Evolutionary conservation across 805 yeast species (phyloP).

Genomic region (Barnettozyma salicaria): DNA sequence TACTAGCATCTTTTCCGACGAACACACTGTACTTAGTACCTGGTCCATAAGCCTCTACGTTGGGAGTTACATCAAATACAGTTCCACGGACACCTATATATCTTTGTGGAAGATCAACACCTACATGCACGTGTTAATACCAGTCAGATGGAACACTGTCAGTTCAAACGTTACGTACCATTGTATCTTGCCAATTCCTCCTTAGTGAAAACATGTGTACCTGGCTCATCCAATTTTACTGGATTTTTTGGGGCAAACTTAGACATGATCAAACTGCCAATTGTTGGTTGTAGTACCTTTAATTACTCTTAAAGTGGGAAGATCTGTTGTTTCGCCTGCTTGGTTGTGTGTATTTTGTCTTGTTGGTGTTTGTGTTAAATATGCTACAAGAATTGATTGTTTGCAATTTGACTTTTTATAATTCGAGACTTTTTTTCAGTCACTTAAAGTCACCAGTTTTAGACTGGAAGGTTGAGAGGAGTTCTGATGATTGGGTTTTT

Average conservation of each 20-base stretch:
- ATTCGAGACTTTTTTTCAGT: background rate
- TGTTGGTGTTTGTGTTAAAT: background rate
- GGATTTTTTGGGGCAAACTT: constrained; percentile 51
- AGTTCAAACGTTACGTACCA: constrained; percentile 29
- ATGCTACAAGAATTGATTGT: background rate
- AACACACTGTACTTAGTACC: constrained; percentile 67
- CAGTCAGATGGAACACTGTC: background rate
- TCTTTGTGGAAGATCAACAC: constrained; percentile 41
- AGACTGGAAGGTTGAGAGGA: background rate
- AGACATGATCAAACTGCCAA: constrained; percentile 3
- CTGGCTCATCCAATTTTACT: constrained; percentile 47
- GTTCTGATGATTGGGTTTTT: constrained; percentile 34
- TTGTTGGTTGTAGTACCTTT: background rate
- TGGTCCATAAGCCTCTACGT: constrained; percentile 65
- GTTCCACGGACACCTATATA: constrained; percentile 74
- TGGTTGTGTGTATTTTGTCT: background rate
- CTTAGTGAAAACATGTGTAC: constrained; percentile 36
- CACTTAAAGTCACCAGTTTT: background rate
- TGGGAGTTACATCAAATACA: constrained; percentile 71
- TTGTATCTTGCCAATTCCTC: constrained; percentile 40
- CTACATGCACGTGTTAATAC: background rate
- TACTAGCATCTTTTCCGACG: constrained; percentile 71
- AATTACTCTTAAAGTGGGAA: background rate
- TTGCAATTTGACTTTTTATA: background rate
- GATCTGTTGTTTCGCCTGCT: background rate